Evolutionary conservation across 73 alveolate genomes (phyloP), one percentile per base, ranked within the genome.

Genomic region (Paramecium sexaurelia): DNA sequence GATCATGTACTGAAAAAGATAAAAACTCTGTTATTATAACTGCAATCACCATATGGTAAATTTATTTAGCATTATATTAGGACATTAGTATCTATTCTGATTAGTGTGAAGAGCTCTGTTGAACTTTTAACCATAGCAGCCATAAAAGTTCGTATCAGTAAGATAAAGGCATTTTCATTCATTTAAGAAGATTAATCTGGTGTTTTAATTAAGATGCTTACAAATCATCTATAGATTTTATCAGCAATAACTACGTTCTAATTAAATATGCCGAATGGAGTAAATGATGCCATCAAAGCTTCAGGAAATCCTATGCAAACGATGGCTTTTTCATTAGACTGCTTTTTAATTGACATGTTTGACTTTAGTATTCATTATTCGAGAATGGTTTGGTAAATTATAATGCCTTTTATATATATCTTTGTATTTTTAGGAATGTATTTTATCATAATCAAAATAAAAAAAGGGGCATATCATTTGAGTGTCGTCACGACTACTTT

Each of bases 71-170:
- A 85, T 15, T 86, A 15, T 17, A 17, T 10, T 35, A 73, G 87
- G 93, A 56, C 93, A 3, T 37, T 56, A 17, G n/a, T 86, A 5
- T 86, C 93, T 3, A 35, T 86, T 8, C 11, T 35, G 15, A 24
- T 86, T 22, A 33, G 88, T 7, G 85, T 86, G 2, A 86, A 66
- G 66, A 51, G 67, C 7, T 17, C 67, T n/a, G 67, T 51, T 6
- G 67, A 51, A 51, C 11, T 51, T 17, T 51, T 51, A 51, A 51
- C 15, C 6, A 51, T 5, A 7, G 67, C 22, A 2, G 67, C 67
- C 11, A 51, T 51, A 0, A 51, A 20, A 51, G 29, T 51, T n/a
- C 8, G 67, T 17, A 5, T 51, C 22, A 22, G 67, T 0, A 15
- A 51, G 13, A 17, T 15, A 15, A n/a, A 29, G 17, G 67, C 67